phyloP scores from a whole-genome alignment of 2,329 filamentous ascomycete species.

The Nothophaeocryptopus gaeumannii region DNA sequence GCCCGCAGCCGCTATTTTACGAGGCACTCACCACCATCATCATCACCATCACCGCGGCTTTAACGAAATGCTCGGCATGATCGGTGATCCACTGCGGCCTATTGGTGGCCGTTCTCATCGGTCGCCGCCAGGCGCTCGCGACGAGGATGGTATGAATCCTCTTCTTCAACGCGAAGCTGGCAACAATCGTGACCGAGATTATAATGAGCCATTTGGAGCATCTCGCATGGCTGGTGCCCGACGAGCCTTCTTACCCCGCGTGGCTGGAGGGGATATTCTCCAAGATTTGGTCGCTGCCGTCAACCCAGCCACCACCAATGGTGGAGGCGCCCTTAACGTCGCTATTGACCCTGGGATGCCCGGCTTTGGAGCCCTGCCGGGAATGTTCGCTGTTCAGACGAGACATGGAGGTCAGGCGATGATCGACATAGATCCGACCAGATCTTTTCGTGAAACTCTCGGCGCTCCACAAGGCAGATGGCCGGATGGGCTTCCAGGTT shows the following conservation, averaged over 20 bases:
- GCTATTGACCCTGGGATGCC: conserved; percentile 26
- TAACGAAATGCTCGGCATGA: conserved; percentile 30
- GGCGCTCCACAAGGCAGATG: conserved; percentile 12
- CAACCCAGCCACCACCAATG: conserved; percentile 16
- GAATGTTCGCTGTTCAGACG: conserved; percentile 25
- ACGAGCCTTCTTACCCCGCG: conserved; percentile 25
- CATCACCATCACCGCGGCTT: conserved; percentile 26
- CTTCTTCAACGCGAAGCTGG: conserved; percentile 59
- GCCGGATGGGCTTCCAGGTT: conserved; percentile 42
- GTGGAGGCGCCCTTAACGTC: conserved; percentile 23
- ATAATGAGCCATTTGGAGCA: conserved; percentile 3
- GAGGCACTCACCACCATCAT: conserved; percentile 26
- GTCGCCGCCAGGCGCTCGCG: conserved; percentile 43
- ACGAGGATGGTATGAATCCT: conserved; percentile 83
- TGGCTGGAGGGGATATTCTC: conserved; percentile 20
- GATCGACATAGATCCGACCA: conserved; percentile 30
- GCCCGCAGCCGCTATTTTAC: conserved; percentile 14
- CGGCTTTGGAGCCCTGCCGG: conserved; percentile 17
- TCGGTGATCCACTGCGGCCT: conserved; percentile 24
- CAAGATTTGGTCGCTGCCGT: conserved; percentile 29
- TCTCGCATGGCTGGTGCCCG: conserved; percentile 16
- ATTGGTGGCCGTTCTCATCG: conserved; percentile 18
- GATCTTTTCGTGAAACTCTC: conserved; percentile 25
- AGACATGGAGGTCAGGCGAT: conserved; percentile 20
- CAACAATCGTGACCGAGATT: conserved; percentile 7